These are phyloP conservation scores for Botrytis fragariae DNA, from an alignment of 2,329 filamentous ascomycete species.

Conservation along the genomic window DNA sequence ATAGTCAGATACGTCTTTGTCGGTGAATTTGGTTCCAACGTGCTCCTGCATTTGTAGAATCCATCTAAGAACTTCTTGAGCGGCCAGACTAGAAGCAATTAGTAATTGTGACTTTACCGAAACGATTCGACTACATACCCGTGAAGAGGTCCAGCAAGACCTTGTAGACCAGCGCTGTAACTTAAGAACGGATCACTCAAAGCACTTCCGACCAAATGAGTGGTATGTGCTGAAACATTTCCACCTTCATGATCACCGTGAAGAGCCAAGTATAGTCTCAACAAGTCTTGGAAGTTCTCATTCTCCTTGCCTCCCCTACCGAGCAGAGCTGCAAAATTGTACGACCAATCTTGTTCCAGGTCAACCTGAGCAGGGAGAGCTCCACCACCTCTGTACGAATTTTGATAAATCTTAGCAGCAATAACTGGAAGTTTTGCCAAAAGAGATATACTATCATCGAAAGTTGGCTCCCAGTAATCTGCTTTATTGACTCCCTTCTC, in stretches of 20 bases:
- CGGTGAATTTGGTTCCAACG: constrained; percentile 74
- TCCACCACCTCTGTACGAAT: constrained; percentile 75
- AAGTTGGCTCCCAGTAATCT: constrained; percentile 98
- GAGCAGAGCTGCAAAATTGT: constrained; percentile 97
- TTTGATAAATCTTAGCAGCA: constrained; percentile 96
- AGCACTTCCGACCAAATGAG: constrained; percentile 91
- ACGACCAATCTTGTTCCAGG: constrained; percentile 88
- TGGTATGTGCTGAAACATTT: constrained; percentile 94
- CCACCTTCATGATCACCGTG: constrained; percentile 98
- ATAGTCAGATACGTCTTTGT: constrained; percentile 82
- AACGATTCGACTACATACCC: constrained; percentile 49
- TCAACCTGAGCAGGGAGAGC: constrained; percentile 76
- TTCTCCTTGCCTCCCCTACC: constrained; percentile 86
- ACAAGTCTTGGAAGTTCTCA: constrained; percentile 90
- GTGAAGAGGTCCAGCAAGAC: constrained; percentile 89
- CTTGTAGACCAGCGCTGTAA: constrained; percentile 93
- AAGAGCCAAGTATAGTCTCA: constrained; percentile 90
- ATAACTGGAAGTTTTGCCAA: constrained; percentile 96
- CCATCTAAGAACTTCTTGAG: constrained; percentile 96
- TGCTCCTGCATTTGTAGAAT: constrained; percentile 92
- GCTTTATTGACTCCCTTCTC: constrained; percentile 89
- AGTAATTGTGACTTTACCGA: constrained; percentile 4
- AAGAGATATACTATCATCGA: constrained; percentile 90
- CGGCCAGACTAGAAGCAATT: constrained; percentile 63
- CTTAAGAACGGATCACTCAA: constrained; percentile 93